Evolutionary conservation across 2,329 filamentous ascomycete genomes (phyloP).

Genomic region (Ophiostoma sp.): DNA sequence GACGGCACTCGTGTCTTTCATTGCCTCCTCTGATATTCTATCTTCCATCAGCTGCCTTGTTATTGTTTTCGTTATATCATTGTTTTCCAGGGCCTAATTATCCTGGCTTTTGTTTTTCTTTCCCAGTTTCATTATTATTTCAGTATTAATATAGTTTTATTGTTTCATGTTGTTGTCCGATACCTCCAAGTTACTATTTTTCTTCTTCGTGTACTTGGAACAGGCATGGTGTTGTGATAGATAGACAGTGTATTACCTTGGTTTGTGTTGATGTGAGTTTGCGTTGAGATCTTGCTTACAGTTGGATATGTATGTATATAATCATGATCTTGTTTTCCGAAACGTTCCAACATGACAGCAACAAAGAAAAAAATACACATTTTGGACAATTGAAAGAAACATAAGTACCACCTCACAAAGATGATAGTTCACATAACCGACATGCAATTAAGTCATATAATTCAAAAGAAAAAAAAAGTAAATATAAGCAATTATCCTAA

Average conservation of each 20-base stretch:
- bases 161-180: background rate
- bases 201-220: background rate
- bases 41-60: background rate
- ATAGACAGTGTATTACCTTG: background rate
- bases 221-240: background rate
- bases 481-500: slow-evolving; percentile 3
- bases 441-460: background rate
- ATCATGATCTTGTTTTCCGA: background rate
- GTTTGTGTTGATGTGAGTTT: background rate
- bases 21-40: background rate
- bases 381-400: too few species aligned
- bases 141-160: background rate
- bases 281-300: background rate
- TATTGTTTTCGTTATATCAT: background rate
- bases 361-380: background rate
- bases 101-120: background rate
- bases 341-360: background rate
- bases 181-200: background rate
- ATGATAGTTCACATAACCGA: too few species aligned
- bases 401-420: too few species aligned
- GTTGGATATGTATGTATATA: background rate
- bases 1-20: background rate
- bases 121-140: background rate
- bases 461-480: background rate
- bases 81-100: background rate